These are phyloP conservation scores for Gentiana dahurica DNA, from an alignment of 257 asterid genomes.

Conservation along the genomic window DNA sequence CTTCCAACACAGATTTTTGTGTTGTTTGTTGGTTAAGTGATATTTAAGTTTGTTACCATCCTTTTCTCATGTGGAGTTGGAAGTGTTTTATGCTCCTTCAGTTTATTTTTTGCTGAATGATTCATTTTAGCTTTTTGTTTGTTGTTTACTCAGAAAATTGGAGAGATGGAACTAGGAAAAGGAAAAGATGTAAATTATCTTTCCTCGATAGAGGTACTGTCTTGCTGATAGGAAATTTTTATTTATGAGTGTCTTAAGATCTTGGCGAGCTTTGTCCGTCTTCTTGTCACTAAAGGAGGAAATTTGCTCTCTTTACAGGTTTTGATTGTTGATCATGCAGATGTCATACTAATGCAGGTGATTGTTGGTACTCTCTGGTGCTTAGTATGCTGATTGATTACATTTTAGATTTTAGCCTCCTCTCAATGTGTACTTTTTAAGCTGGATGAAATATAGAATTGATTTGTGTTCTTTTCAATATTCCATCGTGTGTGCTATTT, in stretches of 20 bases:
- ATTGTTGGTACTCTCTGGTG: background rate
- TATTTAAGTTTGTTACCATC: background rate
- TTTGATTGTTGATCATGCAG: constrained; percentile 87
- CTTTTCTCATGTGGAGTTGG: background rate
- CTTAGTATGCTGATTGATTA: no score
- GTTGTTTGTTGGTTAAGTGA: background rate
- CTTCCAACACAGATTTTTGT: no score
- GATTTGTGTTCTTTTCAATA: no score
- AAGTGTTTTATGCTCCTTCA: constrained; percentile 1
- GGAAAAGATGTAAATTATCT: constrained; percentile 95
- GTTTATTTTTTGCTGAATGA: background rate
- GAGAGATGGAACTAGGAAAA: constrained; percentile 61
- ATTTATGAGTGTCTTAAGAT: constrained; percentile 3
- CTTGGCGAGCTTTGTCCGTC: constrained; percentile 3
- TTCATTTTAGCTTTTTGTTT: constrained; percentile 1
- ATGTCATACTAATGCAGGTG: constrained; percentile 91
- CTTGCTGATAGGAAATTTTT: constrained; percentile 1
- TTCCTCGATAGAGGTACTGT: constrained; percentile 82
- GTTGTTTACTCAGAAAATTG: constrained; percentile 62
- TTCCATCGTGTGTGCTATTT: no score
- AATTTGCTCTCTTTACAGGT: constrained; percentile 35
- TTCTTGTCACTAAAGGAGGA: constrained; percentile 11
- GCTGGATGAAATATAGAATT: no score
- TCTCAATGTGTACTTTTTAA: no score
- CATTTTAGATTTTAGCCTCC: no score